A percentile compares a stretch with the other conserved stretches of the same genome.
Conservation (phyloP, 2,329 filamentous ascomycete species). For the Fusarium sp. region DNA sequence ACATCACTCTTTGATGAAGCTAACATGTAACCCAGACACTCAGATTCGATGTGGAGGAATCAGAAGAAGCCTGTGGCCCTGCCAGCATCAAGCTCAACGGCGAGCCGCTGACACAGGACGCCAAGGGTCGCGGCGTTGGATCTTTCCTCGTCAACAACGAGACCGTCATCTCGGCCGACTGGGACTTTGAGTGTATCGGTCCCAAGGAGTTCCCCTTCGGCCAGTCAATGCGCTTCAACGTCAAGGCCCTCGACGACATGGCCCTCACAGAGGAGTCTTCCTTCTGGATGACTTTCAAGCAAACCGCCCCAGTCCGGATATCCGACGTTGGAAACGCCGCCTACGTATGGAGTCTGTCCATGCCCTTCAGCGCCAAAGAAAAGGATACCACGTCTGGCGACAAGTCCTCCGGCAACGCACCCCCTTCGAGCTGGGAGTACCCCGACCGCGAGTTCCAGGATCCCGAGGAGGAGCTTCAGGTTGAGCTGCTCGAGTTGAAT, state of each 20-base stretch:
- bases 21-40: slow-evolving; percentile 52
- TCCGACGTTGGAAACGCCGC: slow-evolving; percentile 59
- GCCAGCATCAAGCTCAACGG: slow-evolving; percentile 64
- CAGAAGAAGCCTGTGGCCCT: slow-evolving; percentile 60
- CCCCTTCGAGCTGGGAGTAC: slow-evolving; percentile 29
- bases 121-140: slow-evolving; percentile 58
- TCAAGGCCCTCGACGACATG: slow-evolving; percentile 59
- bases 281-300: slow-evolving; percentile 62
- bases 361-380: slow-evolving; percentile 47
- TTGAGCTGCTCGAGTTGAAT: slow-evolving; percentile 61
- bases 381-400: slow-evolving; percentile 2
- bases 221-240: slow-evolving; percentile 60
- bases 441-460: slow-evolving; percentile 47
- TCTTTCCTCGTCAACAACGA: slow-evolving; percentile 57
- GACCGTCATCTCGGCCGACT: slow-evolving; percentile 58
- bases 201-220: slow-evolving; percentile 57
- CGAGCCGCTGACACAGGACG: slow-evolving; percentile 57
- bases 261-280: slow-evolving; percentile 54
- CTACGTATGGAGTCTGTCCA: slow-evolving; percentile 43
- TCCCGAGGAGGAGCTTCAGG: slow-evolving; percentile 53
- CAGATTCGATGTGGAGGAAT: slow-evolving; percentile 61
- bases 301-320: slow-evolving; percentile 59
- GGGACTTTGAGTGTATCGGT: slow-evolving; percentile 62
- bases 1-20: slow-evolving; percentile 4
- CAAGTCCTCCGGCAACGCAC: slow-evolving; percentile 12